Percentiles rank a stretch among this genome's conserved stretches.
phyloP scores from a whole-genome alignment of 164 flowering plant species.

The Buxus sempervirens region DNA sequence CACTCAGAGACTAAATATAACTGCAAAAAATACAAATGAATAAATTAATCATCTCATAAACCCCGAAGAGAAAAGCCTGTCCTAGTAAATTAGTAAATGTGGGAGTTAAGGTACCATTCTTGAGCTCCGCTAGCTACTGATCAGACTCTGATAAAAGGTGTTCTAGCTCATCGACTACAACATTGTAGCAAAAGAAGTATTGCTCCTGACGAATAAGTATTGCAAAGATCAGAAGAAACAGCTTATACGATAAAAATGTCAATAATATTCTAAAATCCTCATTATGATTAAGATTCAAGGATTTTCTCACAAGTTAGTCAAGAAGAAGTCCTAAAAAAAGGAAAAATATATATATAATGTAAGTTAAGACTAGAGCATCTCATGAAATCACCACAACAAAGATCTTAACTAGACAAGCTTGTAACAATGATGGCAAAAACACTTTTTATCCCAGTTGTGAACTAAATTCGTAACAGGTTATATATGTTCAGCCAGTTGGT shows the following conservation, averaged over 20 bases:
- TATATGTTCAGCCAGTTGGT: not conserved
- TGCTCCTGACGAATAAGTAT: slow-evolving; percentile 49
- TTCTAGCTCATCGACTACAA: slow-evolving; percentile 69
- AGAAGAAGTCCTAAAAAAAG: not conserved
- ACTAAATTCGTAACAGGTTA: no score
- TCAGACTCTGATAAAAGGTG: slow-evolving; percentile 41
- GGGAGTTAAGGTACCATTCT: slow-evolving; percentile 8
- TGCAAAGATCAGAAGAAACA: not conserved
- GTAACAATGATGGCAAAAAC: no score
- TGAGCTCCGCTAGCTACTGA: slow-evolving; percentile 5
- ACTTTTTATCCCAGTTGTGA: no score
- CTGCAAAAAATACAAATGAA: not conserved
- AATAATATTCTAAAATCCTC: no score
- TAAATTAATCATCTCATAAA: not conserved
- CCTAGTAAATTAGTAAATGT: no score
- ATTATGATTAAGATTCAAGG: no score
- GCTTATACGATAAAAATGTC: not conserved
- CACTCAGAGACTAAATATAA: no score
- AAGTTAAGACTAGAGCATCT: no score
- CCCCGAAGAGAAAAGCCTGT: not conserved
- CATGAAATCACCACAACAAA: no score
- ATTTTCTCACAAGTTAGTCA: not conserved
- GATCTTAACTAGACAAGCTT: no score
- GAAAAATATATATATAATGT: no score
- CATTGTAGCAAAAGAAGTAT: slow-evolving; percentile 59